These are phyloP conservation scores for Psilocybe tampanensis DNA, from an alignment of 768 basidiomycete genomes.

Conservation along the genomic window DNA sequence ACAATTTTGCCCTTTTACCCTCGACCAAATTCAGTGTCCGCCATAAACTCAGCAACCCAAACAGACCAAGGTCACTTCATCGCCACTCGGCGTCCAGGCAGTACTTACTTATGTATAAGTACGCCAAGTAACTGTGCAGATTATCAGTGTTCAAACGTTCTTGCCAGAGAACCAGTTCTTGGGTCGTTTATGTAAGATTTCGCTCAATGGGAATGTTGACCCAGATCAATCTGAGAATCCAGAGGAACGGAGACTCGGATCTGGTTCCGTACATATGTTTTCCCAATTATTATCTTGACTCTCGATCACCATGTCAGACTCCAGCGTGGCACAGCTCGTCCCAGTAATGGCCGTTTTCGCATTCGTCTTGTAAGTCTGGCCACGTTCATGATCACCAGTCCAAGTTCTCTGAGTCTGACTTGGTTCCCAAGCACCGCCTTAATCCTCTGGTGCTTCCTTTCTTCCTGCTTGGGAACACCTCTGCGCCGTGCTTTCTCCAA, in stretches of 20 bases:
- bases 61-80: background rate
- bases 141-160: no score
- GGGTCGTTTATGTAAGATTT: background rate
- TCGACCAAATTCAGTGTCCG: constrained; percentile 26
- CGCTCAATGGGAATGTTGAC: background rate
- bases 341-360: constrained; percentile 49
- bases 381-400: background rate
- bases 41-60: constrained; percentile 17
- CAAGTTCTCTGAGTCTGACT: background rate
- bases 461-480: constrained; percentile 64
- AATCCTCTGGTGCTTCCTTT: constrained; percentile 67
- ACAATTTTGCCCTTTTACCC: constrained; percentile 1
- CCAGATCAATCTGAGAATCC: background rate
- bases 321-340: constrained; percentile 33
- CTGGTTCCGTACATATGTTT: constrained; percentile 7
- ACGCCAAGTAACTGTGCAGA: no score
- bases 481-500: constrained; percentile 45
- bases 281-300: background rate
- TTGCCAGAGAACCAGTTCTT: background rate
- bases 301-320: constrained; percentile 15
- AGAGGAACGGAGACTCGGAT: constrained; percentile 18
- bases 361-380: constrained; percentile 46
- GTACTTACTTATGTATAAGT: no score
- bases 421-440: constrained; percentile 37
- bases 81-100: background rate